These are phyloP conservation scores for Plasmodium inui DNA, from an alignment of 169 alveolate species.

Conservation along the genomic window DNA sequence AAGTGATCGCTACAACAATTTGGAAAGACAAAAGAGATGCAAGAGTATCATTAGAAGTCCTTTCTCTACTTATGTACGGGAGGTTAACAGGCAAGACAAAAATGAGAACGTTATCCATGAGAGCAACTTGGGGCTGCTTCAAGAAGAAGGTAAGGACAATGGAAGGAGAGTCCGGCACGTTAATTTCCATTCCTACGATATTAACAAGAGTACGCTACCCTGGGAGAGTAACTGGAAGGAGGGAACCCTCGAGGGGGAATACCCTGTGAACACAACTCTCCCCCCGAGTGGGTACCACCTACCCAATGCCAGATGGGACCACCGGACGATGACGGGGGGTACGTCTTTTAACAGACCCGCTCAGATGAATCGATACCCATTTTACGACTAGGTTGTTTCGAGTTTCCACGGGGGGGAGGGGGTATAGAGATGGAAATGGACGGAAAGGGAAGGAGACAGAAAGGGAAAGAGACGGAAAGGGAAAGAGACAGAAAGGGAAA, in stretches of 20 bases:
- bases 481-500: too few species aligned
- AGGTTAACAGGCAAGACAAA: not conserved
- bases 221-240: not conserved
- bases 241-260: not conserved
- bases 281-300: not conserved
- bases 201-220: not conserved
- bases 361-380: not conserved
- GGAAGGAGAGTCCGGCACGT: not conserved
- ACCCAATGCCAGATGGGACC: not conserved
- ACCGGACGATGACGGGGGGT: not conserved
- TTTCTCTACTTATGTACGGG: not conserved
- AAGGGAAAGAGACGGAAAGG: too few species aligned
- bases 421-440: too few species aligned
- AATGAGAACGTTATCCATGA: not conserved
- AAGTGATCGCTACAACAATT: not conserved
- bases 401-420: not conserved
- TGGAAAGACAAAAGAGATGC: not conserved
- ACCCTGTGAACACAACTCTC: not conserved
- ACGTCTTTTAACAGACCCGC: not conserved
- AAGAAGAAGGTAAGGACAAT: not conserved
- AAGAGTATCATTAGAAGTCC: not conserved
- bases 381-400: not conserved
- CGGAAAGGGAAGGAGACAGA: too few species aligned
- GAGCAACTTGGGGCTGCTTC: not conserved
- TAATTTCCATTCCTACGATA: not conserved